A percentile compares a stretch with the other conserved stretches of the same genome.
phyloP scores from a whole-genome alignment of 2,329 filamentous ascomycete genomes.

The Neopestalotiopsis sp. region DNA sequence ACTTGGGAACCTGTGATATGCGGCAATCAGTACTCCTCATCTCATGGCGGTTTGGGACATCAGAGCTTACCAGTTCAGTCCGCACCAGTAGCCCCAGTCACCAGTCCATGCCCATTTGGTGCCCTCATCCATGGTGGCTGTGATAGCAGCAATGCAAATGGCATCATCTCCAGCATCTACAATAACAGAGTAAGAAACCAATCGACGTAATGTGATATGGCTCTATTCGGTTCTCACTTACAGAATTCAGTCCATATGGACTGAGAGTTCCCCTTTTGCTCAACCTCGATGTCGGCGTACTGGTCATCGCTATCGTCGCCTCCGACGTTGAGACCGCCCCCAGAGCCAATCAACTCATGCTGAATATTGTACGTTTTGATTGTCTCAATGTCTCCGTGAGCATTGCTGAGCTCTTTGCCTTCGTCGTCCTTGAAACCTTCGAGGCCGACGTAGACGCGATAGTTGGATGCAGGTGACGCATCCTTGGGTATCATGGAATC shows the following conservation, averaged over 20 bases:
- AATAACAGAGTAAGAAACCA: conserved; percentile 4
- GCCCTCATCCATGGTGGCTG: conserved; percentile 15
- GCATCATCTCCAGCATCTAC: conserved; percentile 19
- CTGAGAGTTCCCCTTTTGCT: conserved; percentile 12
- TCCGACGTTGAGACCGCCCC: conserved; percentile 1
- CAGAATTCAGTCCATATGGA: conserved; percentile 20
- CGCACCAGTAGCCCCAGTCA: conserved; percentile 19
- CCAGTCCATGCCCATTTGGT: conserved; percentile 20
- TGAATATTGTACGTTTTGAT: conserved; percentile 20
- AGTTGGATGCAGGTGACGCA: conserved; percentile 3
- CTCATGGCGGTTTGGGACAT: too few species aligned
- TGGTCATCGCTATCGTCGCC: not conserved
- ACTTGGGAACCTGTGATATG: conserved; percentile 2
- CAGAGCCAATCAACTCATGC: conserved; percentile 19
- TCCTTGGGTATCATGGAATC: not conserved
- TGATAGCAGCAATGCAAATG: conserved; percentile 21
- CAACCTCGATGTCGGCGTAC: conserved; percentile 11
- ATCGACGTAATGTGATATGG: not conserved
- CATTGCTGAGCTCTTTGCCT: not conserved
- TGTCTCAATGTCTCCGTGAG: conserved; percentile 7
- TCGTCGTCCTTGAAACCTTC: not conserved
- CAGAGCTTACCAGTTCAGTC: conserved; percentile 7
- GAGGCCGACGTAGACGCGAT: conserved; percentile 12
- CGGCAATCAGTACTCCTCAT: too few species aligned
- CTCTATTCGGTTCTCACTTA: not conserved